A percentile compares a stretch with the other conserved stretches of the same genome.
Evolutionary conservation across 2,329 filamentous ascomycete genomes (phyloP).

Genomic region (Tolypocladium tundrense): DNA sequence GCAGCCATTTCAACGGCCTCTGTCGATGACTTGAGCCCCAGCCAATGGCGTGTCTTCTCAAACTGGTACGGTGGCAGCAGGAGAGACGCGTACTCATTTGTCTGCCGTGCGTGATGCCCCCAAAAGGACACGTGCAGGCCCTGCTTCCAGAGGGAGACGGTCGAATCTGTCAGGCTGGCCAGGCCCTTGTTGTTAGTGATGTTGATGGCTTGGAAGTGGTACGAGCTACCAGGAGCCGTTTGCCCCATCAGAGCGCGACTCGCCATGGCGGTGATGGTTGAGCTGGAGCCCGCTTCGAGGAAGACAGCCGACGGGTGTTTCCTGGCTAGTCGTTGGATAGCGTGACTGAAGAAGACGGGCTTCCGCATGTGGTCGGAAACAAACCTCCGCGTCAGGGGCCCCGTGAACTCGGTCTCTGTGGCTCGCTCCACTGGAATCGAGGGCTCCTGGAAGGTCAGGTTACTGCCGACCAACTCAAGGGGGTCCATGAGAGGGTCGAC

Average conservation of each 20-base stretch:
- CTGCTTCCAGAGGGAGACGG: background rate
- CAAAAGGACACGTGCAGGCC: background rate
- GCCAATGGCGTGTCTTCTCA: background rate
- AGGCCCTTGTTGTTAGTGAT: background rate
- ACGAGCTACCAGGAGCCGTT: no score
- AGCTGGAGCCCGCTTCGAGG: background rate
- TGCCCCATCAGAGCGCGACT: no score
- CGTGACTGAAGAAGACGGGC: background rate
- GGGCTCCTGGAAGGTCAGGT: background rate
- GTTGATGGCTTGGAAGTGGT: background rate
- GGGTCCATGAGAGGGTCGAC: background rate
- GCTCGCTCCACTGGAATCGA: background rate
- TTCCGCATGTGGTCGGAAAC: background rate
- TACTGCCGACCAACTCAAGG: background rate
- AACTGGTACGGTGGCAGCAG: background rate
- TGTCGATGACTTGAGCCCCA: background rate
- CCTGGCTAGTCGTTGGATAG: background rate
- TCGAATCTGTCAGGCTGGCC: no score
- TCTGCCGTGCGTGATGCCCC: background rate
- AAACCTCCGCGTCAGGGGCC: background rate
- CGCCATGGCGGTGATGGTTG: background rate
- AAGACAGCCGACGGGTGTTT: background rate
- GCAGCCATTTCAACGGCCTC: no score
- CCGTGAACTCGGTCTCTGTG: background rate
- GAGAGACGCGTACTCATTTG: background rate